Evolutionary conservation across 768 basidiomycete species (phyloP).

Genomic region (Lactarius trivialis): DNA sequence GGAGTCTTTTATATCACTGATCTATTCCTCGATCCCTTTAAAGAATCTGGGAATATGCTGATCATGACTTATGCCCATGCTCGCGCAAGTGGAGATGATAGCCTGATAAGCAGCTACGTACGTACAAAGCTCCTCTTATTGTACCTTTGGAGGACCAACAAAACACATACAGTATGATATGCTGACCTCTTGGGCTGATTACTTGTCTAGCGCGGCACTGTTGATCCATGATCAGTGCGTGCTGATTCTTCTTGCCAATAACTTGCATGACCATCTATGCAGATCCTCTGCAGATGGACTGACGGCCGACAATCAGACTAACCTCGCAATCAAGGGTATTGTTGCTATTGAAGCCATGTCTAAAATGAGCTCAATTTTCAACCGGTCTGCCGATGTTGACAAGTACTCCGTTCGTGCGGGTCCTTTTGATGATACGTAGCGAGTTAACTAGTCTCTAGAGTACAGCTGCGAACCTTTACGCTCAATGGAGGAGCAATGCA

Average conservation of each 20-base stretch:
- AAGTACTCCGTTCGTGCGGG: conserved; percentile 27
- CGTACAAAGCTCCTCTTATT: not conserved
- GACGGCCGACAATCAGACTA: conserved; percentile 48
- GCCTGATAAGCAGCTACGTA: conserved; percentile 25
- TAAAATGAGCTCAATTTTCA: conserved; percentile 37
- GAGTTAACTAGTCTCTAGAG: conserved; percentile 1
- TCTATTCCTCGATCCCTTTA: not conserved
- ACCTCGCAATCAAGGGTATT: conserved; percentile 66
- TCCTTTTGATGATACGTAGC: not conserved
- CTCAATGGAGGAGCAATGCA: conserved; percentile 14
- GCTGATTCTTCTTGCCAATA: conserved; percentile 30
- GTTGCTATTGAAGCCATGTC: conserved; percentile 60
- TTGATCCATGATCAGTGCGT: conserved; percentile 46
- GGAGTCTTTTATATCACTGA: not conserved
- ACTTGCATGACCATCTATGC: not conserved
- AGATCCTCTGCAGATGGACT: conserved; percentile 16
- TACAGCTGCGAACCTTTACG: not conserved
- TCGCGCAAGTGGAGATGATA: conserved; percentile 25
- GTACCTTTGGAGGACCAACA: not conserved
- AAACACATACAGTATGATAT: conserved; percentile 24
- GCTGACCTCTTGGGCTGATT: conserved; percentile 30
- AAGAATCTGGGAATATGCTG: conserved; percentile 31
- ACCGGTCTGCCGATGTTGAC: conserved; percentile 18
- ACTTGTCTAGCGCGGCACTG: conserved; percentile 33
- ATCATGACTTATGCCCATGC: conserved; percentile 31